A percentile compares a stretch with the other conserved stretches of the same genome.
phyloP scores from a whole-genome alignment of 106 monocot species.

The Amphibolis antarctica region DNA sequence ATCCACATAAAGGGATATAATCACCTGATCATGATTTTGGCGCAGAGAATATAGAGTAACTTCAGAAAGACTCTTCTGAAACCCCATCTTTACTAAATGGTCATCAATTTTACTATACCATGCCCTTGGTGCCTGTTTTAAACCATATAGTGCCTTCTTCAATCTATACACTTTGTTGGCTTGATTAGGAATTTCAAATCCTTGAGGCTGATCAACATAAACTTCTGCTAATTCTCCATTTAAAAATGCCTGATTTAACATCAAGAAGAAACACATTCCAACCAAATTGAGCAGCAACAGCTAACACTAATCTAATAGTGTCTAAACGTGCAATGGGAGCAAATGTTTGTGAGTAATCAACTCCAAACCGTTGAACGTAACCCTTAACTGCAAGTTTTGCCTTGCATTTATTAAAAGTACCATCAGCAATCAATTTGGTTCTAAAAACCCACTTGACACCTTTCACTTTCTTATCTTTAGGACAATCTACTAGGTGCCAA shows the following conservation, averaged over 20 bases:
- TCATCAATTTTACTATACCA: constrained; percentile 6
- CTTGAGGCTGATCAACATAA: constrained; percentile 3
- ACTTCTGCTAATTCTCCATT: constrained; percentile 6
- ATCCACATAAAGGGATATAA: too few relatives aligned
- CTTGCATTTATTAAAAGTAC: constrained; percentile 1
- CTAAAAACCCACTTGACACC: constrained; percentile 4
- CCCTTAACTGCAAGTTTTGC: constrained; percentile 2
- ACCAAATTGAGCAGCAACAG: not conserved
- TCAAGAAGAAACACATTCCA: constrained; percentile 3
- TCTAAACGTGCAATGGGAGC: constrained; percentile 2
- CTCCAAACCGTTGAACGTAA: not conserved
- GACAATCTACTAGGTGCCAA: not conserved
- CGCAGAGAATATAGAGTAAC: too few relatives aligned
- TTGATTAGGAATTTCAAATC: not conserved
- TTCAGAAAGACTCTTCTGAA: too few relatives aligned
- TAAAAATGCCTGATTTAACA: constrained; percentile 5
- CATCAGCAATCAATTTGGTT: constrained; percentile 5
- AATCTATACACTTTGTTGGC: constrained; percentile 1
- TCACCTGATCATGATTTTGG: too few relatives aligned
- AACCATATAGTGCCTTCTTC: not conserved
- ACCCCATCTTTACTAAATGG: too few relatives aligned
- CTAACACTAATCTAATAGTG: not conserved
- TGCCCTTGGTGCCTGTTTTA: constrained; percentile 5
- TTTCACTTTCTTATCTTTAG: not conserved
- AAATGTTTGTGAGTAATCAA: not conserved